Conservation (phyloP, 1,139 yeast species). For the Nakaseomyces uthaithaninus region DNA sequence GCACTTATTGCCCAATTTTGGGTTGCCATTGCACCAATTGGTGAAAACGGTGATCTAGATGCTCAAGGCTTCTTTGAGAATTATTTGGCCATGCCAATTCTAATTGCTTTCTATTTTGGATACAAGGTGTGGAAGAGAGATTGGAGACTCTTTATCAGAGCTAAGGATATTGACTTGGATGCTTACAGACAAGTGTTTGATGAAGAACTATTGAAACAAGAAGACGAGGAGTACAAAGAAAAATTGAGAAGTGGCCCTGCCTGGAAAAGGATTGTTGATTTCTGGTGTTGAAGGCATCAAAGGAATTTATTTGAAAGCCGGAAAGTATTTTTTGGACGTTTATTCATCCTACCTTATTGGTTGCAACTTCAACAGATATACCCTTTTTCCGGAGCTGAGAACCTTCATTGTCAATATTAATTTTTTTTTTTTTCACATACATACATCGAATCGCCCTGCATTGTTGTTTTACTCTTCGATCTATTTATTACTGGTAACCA, state of each 20-base stretch:
- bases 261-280: slow-evolving; percentile 15
- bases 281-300: slow-evolving; percentile 25
- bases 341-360: too few species aligned
- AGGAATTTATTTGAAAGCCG: too few species aligned
- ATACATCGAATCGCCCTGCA: too few species aligned
- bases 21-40: slow-evolving; percentile 61
- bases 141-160: slow-evolving; percentile 43
- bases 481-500: too few species aligned
- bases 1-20: slow-evolving; percentile 51
- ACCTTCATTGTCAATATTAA: too few species aligned
- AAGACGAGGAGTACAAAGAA: slow-evolving; percentile 39
- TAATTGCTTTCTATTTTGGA: slow-evolving; percentile 42
- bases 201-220: slow-evolving; percentile 58
- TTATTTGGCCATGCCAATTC: slow-evolving; percentile 54
- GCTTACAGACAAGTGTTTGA: slow-evolving; percentile 65
- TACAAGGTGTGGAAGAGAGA: slow-evolving; percentile 49
- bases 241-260: slow-evolving; percentile 18
- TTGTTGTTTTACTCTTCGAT: too few species aligned
- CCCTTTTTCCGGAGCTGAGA: too few species aligned
- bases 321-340: too few species aligned
- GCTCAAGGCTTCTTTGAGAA: slow-evolving; percentile 48
- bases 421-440: too few species aligned
- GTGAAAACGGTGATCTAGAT: slow-evolving; percentile 32
- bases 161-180: slow-evolving; percentile 51
- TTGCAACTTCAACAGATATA: too few species aligned